These are phyloP conservation scores for Conticribra weissflogii DNA, from an alignment of 108 stramenopile species.

Conservation along the genomic window DNA sequence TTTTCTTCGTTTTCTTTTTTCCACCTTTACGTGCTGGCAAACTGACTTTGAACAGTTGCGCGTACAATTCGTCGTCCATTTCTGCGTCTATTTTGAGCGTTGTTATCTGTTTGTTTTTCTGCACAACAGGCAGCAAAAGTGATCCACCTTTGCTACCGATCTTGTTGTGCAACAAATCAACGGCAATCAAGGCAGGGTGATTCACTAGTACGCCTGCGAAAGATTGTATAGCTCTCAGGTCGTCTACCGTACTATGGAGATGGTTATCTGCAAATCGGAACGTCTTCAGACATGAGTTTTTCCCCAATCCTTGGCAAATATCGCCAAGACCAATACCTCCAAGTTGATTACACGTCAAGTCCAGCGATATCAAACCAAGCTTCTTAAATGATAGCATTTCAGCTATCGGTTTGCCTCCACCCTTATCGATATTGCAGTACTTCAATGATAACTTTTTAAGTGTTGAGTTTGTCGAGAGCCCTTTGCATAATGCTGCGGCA, in stretches of 20 bases:
- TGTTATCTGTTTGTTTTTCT: slow-evolving; percentile 28
- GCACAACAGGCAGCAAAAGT: slow-evolving; percentile 19
- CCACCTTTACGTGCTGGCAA: slow-evolving; percentile 7
- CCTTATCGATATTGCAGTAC: slow-evolving; percentile 54
- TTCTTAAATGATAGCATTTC: slow-evolving; percentile 51
- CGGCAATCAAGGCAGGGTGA: slow-evolving; percentile 23
- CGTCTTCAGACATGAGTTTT: slow-evolving; percentile 42
- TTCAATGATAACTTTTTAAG: slow-evolving; percentile 53
- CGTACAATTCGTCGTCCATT: slow-evolving; percentile 32
- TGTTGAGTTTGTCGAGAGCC: slow-evolving; percentile 58
- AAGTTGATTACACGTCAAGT: slow-evolving; percentile 50
- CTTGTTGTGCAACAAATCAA: slow-evolving; percentile 59
- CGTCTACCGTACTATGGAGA: slow-evolving; percentile 39
- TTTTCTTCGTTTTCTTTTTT: slow-evolving; percentile 30
- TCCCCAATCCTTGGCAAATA: slow-evolving; percentile 42
- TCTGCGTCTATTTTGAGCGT: slow-evolving; percentile 32
- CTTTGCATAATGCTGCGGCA: slow-evolving; percentile 53
- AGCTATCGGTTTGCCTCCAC: slow-evolving; percentile 42
- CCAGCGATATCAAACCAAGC: slow-evolving; percentile 33
- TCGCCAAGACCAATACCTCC: slow-evolving; percentile 42
- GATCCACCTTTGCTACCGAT: slow-evolving; percentile 45
- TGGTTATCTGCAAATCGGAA: slow-evolving; percentile 52
- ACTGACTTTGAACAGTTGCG: slow-evolving; percentile 26
- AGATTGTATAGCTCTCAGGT: slow-evolving; percentile 27
- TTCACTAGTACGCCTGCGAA: slow-evolving; percentile 34